Conservation (phyloP, 768 basidiomycete genomes). For the Auricularia auricula-judae region DNA sequence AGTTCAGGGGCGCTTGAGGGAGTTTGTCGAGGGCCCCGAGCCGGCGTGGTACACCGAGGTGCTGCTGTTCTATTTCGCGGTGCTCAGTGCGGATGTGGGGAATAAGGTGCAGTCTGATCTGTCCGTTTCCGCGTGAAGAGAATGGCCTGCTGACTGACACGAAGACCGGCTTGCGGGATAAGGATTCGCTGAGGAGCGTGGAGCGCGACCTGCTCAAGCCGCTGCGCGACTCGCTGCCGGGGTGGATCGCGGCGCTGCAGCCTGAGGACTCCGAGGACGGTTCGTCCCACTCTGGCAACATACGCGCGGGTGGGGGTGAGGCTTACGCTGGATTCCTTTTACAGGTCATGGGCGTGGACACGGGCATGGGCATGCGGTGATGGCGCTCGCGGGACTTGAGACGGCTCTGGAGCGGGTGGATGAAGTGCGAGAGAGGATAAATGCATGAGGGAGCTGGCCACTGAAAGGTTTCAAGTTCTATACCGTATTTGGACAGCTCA, state of each 20-base stretch:
- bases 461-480: no score
- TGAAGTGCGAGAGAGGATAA: not conserved
- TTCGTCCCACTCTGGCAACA: not conserved
- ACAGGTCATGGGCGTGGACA: not conserved
- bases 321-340: not conserved
- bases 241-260: not conserved
- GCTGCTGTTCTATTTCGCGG: not conserved
- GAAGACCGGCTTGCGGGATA: not conserved
- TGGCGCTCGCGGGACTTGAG: not conserved
- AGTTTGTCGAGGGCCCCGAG: not conserved
- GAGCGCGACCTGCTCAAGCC: conserved; percentile 1
- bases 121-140: no score
- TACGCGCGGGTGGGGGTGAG: not conserved
- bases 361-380: not conserved
- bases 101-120: not conserved
- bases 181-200: not conserved
- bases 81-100: not conserved
- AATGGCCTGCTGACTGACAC: not conserved
- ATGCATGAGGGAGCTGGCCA: not conserved
- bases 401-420: not conserved
- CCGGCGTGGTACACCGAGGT: not conserved
- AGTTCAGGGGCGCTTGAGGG: not conserved
- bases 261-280: not conserved
- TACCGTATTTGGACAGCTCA: no score
- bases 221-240: not conserved